phyloP scores from a whole-genome alignment of 1,284 basidiomycete species.

The Heterobasidion irregulare region DNA sequence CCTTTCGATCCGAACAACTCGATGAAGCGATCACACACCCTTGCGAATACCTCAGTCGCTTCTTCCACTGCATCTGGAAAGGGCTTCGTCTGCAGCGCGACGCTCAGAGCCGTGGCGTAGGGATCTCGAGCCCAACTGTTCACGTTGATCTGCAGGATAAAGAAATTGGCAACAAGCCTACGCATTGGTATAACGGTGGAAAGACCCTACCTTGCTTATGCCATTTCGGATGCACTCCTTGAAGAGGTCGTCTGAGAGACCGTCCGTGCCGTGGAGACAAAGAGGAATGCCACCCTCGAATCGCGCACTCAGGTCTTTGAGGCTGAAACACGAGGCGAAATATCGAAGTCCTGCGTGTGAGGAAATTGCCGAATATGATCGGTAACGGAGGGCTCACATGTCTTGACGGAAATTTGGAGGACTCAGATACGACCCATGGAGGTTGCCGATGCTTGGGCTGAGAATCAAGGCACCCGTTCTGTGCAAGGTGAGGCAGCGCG shows the following conservation, averaged over 20 bases:
- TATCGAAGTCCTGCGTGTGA: no score
- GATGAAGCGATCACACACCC: constrained; percentile 34
- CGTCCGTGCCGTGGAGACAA: constrained; percentile 39
- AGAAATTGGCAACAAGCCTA: neutral
- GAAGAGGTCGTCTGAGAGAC: constrained; percentile 35
- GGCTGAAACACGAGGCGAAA: constrained; percentile 14
- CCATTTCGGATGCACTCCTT: constrained; percentile 36
- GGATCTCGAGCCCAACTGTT: constrained; percentile 40
- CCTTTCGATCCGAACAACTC: constrained; percentile 32
- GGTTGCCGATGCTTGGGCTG: constrained; percentile 40
- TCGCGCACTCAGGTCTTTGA: constrained; percentile 26
- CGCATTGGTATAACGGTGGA: neutral
- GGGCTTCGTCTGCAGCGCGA: constrained; percentile 24
- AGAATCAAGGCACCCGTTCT: constrained; percentile 38
- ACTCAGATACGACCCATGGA: constrained; percentile 37
- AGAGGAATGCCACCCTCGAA: constrained; percentile 29
- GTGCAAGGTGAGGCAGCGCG: neutral
- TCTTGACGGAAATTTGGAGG: constrained; percentile 38
- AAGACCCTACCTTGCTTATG: constrained; percentile 30
- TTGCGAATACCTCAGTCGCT: constrained; percentile 34
- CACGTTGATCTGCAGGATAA: constrained; percentile 31
- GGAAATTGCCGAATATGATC: neutral
- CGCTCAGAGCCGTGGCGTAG: constrained; percentile 28
- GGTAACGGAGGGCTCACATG: constrained; percentile 23
- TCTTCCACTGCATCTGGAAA: constrained; percentile 40